Base-by-base conservation (phyloP, 208 protist species). In the Crithidia acanthocephali region DNA sequence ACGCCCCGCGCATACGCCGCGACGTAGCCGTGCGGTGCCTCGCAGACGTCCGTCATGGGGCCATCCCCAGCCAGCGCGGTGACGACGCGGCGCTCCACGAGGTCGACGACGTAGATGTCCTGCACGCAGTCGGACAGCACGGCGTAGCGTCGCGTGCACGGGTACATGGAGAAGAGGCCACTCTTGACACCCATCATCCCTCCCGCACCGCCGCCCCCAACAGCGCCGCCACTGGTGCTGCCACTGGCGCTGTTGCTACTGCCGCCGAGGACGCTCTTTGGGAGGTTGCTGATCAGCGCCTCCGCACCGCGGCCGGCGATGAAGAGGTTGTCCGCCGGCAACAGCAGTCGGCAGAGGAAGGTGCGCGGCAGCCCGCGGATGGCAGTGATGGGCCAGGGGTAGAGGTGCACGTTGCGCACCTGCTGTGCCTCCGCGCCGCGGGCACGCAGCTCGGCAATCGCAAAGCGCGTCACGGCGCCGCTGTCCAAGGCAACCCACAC, bases 71-170 rank as follows among this genome's bases (percentile, higher is more conserved):
- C 27, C 60, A 89, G 27, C 7, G 72, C 55, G 8, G 79, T 84
- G 8, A 91, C 84, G 30, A 85, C 81, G 42, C 75, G 60, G 6
- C 76, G 78, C 44, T 56, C 58, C 8, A 84, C 60, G 10, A 95
- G 68, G 64, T 95, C 87, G 20, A 95, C 81, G 9, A 92, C 47
- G 62, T 87, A 90, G 48, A 63, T 73, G 50, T 91, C 83, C 37
- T 78, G 69, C 40, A 87, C 72, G 15, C 72, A 69, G 80, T 93
- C 85, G 10, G 79, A 69, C 15, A 93, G 57, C 20, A 95, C 45
- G 5, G 82, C 77, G 56, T 87, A 91, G 20, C 90, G 79, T 15
- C 40, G 28, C n/a, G 87, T 84, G 51, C 53, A 71, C 40, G 72
- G 64, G 58, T 77, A 77, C 15, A 52, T 57, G 16, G 48, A 55